Evolutionary conservation across 345 rosid genomes (phyloP), one percentile per base, ranked within the genome.

Genomic region (Iberis pinnata): DNA sequence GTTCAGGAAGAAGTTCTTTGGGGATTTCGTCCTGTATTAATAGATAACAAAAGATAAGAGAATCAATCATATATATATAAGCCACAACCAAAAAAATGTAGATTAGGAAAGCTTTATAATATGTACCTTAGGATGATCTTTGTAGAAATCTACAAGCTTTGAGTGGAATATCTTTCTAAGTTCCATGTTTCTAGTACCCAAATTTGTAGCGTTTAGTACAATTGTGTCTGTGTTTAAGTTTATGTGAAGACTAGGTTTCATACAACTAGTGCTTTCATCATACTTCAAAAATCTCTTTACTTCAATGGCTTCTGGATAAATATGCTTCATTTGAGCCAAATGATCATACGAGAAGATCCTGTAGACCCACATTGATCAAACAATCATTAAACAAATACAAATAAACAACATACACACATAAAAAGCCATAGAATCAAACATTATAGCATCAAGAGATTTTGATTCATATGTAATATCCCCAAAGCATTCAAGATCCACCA

Each of bases 211-310:
- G 13, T 76, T 86, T 17, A 48, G 68, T 12, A 65, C 72, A 16
- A 83, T 16, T 2, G 78, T 75, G 14, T 81, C 76, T 11, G 70
- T 72, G 19, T 76, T 73, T 3, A 92, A 26, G 27, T 68, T 58
- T 33, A 92, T 43, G 20, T 78, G 75, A 60, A 92, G 86, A 72
- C 81, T 81, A 0, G 95, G 94, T 72, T 80, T 88, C 94, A 80
- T 77, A 56, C 89, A 85, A 43, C 81, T 29, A 10, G 79, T 81
- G 43, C 41, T 48, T 71, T 83, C 86, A 69, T 83, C 90, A 65
- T 70, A 70, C 45, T 46, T 49, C 4, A 79, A 68, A 29, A 77
- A 68, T 68, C 71, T 81, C 76, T 69, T 88, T 6, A 88, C 50
- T 51, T 80, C 82, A 47, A 88, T 81, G 1, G 74, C 88, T 71